phyloP scores from a whole-genome alignment of 345 rosid species.

The Hibiscus mutabilis region DNA sequence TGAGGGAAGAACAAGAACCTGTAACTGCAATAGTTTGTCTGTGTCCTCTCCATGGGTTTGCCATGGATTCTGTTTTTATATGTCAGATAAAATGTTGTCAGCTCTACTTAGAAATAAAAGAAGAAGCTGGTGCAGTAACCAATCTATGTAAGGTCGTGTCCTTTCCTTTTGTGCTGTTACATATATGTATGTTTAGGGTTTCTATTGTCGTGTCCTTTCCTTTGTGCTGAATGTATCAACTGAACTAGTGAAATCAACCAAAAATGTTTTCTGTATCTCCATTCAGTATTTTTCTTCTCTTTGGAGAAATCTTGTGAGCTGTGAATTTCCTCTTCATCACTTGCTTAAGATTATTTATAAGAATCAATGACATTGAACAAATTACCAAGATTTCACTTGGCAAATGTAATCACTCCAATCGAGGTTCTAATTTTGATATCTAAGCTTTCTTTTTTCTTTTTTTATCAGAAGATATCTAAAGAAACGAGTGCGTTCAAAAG shows the following conservation, averaged over 20 bases:
- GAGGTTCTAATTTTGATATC: no score
- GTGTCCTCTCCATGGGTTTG: background rate
- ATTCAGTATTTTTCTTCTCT: background rate
- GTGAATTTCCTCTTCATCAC: no score
- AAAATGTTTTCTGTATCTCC: background rate
- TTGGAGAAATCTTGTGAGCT: background rate
- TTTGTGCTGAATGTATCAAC: background rate
- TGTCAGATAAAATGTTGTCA: background rate
- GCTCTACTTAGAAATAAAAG: background rate
- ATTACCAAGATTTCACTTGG: no score
- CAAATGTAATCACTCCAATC: no score
- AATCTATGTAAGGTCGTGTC: background rate
- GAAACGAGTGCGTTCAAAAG: no score
- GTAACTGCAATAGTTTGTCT: background rate
- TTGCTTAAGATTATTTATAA: no score
- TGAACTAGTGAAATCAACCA: background rate
- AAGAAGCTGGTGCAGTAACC: no score
- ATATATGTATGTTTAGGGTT: background rate
- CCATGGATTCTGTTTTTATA: background rate
- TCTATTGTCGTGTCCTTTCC: background rate
- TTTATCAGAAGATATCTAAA: no score
- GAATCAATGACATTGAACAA: no score
- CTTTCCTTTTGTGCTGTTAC: background rate
- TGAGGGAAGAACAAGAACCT: background rate
- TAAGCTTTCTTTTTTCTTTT: no score